Evolutionary conservation across 2,329 filamentous ascomycete species (phyloP).

Genomic region (Penicillium sp.): DNA sequence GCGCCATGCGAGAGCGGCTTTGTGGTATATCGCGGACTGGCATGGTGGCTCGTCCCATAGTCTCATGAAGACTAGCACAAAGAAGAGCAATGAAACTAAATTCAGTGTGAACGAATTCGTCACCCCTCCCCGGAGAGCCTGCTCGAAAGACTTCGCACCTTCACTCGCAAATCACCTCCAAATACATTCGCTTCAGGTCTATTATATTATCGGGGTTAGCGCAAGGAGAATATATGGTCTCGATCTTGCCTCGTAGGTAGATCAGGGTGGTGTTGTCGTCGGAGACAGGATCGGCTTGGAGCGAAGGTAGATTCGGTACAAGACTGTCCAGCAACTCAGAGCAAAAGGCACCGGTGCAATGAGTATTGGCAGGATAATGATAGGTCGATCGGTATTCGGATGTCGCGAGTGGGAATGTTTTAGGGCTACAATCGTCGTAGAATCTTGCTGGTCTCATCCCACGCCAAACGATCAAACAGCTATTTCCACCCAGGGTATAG

Average conservation of each 20-base stretch:
- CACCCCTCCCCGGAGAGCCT: neutral
- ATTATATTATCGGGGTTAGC: neutral
- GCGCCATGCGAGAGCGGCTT: neutral
- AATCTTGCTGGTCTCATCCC: too few relatives aligned
- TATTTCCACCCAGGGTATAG: neutral
- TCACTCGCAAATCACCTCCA: neutral
- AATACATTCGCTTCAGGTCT: conserved; percentile 1
- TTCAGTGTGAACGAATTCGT: neutral
- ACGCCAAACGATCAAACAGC: neutral
- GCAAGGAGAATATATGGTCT: neutral
- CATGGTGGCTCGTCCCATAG: neutral
- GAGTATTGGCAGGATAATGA: neutral
- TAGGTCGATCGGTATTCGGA: neutral
- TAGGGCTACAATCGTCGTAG: neutral
- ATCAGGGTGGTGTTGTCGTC: neutral
- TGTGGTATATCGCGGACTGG: neutral
- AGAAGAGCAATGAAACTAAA: neutral
- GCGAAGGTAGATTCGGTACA: neutral
- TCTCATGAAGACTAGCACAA: neutral
- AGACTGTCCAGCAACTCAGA: neutral
- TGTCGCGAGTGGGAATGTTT: neutral
- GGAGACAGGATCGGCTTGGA: neutral
- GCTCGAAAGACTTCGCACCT: neutral
- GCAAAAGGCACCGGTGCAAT: neutral
- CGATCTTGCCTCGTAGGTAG: neutral